phyloP scores from a whole-genome alignment of 2,329 filamentous ascomycete genomes.

The Neofusicoccum sp. region DNA sequence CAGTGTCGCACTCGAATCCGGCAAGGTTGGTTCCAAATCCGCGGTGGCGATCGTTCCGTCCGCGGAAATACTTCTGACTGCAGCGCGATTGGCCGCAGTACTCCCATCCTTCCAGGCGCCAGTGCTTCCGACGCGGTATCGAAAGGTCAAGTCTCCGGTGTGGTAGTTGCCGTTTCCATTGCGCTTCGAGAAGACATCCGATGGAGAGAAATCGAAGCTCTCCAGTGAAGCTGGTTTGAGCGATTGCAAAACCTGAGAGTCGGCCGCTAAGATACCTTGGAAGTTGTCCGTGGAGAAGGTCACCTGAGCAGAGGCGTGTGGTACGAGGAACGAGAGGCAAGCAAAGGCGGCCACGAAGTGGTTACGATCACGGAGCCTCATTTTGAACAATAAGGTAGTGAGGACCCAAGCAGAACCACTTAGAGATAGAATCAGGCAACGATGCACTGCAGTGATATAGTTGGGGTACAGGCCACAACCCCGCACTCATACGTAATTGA shows the following conservation, averaged over 20 bases:
- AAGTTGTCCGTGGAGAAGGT: constrained; percentile 12
- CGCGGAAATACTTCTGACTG: constrained; percentile 35
- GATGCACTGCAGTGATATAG: too few species aligned
- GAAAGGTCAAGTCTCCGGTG: constrained; percentile 60
- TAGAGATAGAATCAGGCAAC: too few species aligned
- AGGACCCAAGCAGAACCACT: too few species aligned
- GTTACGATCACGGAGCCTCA: too few species aligned
- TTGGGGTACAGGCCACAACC: too few species aligned
- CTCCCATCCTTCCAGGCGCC: constrained; percentile 52
- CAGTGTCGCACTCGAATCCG: constrained; percentile 39
- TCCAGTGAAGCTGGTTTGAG: background rate
- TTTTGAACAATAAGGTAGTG: too few species aligned
- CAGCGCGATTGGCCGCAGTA: constrained; percentile 47
- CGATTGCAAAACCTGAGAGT: constrained; percentile 5
- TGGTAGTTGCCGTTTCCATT: constrained; percentile 59
- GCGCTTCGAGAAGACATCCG: constrained; percentile 52
- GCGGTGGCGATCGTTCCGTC: constrained; percentile 43
- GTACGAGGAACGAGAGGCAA: too few species aligned
- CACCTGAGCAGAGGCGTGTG: background rate
- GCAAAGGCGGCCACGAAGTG: too few species aligned
- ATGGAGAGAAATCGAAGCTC: constrained; percentile 60
- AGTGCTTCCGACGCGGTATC: constrained; percentile 50
- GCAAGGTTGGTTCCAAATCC: constrained; percentile 47
- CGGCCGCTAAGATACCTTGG: background rate
- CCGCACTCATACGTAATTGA: too few species aligned